phyloP scores from a whole-genome alignment of 164 flowering plant species.

The Cinnamomum chago region DNA sequence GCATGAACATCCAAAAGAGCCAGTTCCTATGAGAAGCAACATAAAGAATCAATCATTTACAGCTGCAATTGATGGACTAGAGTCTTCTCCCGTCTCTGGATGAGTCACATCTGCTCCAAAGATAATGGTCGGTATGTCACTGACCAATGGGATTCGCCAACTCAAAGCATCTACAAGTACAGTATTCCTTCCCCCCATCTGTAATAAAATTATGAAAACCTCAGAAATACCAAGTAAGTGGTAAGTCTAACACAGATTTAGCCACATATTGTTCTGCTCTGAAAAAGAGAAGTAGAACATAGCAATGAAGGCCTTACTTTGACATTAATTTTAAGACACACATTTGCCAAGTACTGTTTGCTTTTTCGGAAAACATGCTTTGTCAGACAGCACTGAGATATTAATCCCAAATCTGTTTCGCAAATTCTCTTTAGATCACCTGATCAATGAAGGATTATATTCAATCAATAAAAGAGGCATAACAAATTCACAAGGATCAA shows the following conservation, averaged over 20 bases:
- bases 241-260: neutral
- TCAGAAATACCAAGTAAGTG: neutral
- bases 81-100: constrained; percentile 50
- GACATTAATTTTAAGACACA: constrained; percentile 54
- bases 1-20: neutral
- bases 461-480: neutral
- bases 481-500: neutral
- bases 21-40: neutral
- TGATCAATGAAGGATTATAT: constrained; percentile 6
- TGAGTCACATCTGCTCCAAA: constrained; percentile 67
- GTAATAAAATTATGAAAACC: neutral
- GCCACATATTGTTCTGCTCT: neutral
- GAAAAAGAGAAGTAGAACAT: neutral
- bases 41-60: constrained; percentile 22
- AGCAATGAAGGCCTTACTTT: constrained; percentile 29
- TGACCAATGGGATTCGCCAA: constrained; percentile 47
- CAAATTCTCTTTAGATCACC: constrained; percentile 55
- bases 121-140: constrained; percentile 54
- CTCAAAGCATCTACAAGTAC: constrained; percentile 51
- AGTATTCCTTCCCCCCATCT: constrained; percentile 60
- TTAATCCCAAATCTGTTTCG: constrained; percentile 51
- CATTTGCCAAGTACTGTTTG: constrained; percentile 48
- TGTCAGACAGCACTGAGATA: constrained; percentile 53
- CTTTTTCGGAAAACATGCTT: constrained; percentile 36
- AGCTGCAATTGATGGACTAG: constrained; percentile 59